A percentile compares a stretch with the other conserved stretches of the same genome.
phyloP scores from a whole-genome alignment of 2,329 filamentous ascomycete genomes.

The Fusarium sp. region DNA sequence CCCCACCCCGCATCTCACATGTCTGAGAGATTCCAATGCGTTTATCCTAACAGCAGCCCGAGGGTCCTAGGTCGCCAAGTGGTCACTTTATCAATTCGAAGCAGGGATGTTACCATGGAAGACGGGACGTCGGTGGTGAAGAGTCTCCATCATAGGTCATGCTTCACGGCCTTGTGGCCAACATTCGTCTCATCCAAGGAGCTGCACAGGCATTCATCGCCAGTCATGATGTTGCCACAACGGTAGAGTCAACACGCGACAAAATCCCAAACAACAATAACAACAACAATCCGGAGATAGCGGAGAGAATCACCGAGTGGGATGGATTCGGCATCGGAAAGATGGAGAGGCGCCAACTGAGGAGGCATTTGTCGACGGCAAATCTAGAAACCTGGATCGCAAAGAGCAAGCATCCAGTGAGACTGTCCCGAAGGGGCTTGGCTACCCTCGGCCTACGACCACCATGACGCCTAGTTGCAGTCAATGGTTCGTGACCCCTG shows the following conservation, averaged over 20 bases:
- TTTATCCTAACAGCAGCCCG: constrained; percentile 1
- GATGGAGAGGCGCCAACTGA: constrained; percentile 24
- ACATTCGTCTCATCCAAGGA: constrained; percentile 31
- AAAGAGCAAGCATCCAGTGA: constrained; percentile 25
- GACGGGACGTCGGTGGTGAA: neutral
- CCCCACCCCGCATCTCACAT: constrained; percentile 38
- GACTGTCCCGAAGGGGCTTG: constrained; percentile 38
- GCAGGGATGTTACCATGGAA: constrained; percentile 11
- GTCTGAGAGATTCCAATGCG: constrained; percentile 11
- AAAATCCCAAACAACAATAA: constrained; percentile 29
- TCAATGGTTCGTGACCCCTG: constrained; percentile 45
- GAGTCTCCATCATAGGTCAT: constrained; percentile 9
- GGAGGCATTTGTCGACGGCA: constrained; percentile 34
- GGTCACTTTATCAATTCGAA: constrained; percentile 3
- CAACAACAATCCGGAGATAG: constrained; percentile 31
- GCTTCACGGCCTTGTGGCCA: constrained; percentile 24
- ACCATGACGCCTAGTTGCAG: constrained; percentile 45
- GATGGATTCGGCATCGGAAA: constrained; percentile 30
- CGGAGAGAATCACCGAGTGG: constrained; percentile 27
- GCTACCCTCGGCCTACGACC: constrained; percentile 32
- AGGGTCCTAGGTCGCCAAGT: neutral
- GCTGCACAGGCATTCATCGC: constrained; percentile 15
- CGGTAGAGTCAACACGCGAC: constrained; percentile 32
- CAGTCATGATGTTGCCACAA: constrained; percentile 33
- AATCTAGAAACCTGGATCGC: constrained; percentile 39